A percentile compares a stretch with the other conserved stretches of the same genome.
phyloP scores from a whole-genome alignment of 768 basidiomycete genomes.

The Termitomyces sp. region DNA sequence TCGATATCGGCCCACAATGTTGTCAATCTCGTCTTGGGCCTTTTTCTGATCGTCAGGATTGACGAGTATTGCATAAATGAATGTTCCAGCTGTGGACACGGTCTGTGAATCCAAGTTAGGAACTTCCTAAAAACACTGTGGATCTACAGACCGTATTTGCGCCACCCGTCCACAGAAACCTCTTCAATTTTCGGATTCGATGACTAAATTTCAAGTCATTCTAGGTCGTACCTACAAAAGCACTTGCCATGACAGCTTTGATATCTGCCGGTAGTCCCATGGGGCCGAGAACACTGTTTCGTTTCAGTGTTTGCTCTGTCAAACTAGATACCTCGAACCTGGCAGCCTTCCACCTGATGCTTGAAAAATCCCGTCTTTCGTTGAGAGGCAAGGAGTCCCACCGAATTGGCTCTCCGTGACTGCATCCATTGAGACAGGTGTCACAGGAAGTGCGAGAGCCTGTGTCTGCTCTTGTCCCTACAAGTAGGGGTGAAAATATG shows the following conservation, averaged over 20 bases:
- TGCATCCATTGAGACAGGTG: too few relatives aligned
- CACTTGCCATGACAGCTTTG: constrained; percentile 5
- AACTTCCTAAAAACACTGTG: neutral
- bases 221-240: neutral
- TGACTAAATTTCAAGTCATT: neutral
- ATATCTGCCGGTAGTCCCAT: neutral
- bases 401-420: too few relatives aligned
- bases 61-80: constrained; percentile 18
- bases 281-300: neutral
- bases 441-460: too few relatives aligned
- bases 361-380: too few relatives aligned
- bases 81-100: constrained; percentile 7
- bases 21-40: constrained; percentile 37
- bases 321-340: constrained; percentile 4
- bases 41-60: constrained; percentile 15
- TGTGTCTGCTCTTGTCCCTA: too few relatives aligned
- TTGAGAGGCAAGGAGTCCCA: constrained; percentile 5
- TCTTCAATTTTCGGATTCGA: neutral
- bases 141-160: constrained; percentile 9
- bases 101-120: neutral
- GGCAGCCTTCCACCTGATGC: neutral
- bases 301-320: constrained; percentile 1
- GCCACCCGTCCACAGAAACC: neutral
- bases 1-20: constrained; percentile 30
- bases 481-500: too few relatives aligned